phyloP scores from a whole-genome alignment of 768 basidiomycete species.

The Lactarius hatsudake region DNA sequence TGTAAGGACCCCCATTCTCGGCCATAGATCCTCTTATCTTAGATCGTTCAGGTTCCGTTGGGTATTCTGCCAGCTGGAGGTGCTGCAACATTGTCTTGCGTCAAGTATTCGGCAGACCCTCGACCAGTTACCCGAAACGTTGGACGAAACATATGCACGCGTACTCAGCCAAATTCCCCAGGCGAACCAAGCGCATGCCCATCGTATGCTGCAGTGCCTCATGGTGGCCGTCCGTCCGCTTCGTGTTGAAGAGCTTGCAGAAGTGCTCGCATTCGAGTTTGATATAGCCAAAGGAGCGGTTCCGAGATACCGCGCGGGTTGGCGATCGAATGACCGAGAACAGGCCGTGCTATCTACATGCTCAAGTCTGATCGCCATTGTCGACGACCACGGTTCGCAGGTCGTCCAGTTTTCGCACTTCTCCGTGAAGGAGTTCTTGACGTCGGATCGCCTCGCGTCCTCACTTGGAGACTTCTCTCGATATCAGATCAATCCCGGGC shows the following conservation, averaged over 20 bases:
- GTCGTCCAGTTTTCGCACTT: neutral
- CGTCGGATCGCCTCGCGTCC: neutral
- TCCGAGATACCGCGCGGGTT: neutral
- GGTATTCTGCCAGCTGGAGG: neutral
- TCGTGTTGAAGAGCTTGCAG: neutral
- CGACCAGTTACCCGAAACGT: neutral
- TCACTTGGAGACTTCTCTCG: neutral
- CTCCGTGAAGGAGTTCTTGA: neutral
- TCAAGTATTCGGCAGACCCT: neutral
- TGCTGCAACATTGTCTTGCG: rapidly evolving
- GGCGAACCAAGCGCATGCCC: neutral
- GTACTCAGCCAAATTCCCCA: neutral
- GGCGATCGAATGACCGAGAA: neutral
- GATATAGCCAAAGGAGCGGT: neutral
- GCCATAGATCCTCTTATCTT: neutral
- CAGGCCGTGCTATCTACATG: neutral
- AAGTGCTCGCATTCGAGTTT: neutral
- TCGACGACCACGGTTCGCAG: neutral
- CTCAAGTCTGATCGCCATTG: neutral
- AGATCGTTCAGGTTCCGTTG: neutral
- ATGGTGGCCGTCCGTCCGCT: neutral
- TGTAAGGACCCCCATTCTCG: neutral
- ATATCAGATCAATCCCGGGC: neutral
- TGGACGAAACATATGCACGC: neutral
- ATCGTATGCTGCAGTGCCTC: neutral